Conservation (phyloP, 2,329 filamentous ascomycete species). For the Microascus cirrosus region DNA sequence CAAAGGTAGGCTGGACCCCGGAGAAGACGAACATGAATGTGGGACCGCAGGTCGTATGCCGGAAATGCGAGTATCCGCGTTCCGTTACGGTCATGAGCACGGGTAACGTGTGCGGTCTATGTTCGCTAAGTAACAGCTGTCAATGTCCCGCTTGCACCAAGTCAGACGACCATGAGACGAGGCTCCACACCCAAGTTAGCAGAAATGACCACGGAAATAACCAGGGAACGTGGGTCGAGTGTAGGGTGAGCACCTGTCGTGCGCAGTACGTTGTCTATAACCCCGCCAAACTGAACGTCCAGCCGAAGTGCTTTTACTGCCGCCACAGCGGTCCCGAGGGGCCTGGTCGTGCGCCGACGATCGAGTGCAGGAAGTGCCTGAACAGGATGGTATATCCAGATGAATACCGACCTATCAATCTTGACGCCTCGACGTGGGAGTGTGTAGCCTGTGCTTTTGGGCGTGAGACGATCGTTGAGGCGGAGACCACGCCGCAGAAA, state of each 20-base stretch:
- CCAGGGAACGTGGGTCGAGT: conserved; percentile 33
- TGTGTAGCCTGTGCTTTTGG: conserved; percentile 8
- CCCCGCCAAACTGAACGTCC: conserved; percentile 24
- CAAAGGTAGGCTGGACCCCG: conserved; percentile 31
- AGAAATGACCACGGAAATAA: conserved; percentile 18
- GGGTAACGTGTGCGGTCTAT: conserved; percentile 28
- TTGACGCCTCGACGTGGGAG: conserved; percentile 10
- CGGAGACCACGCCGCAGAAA: conserved; percentile 22
- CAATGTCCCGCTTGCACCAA: conserved; percentile 11
- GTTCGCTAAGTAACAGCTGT: conserved; percentile 13
- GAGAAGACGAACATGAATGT: conserved; percentile 27
- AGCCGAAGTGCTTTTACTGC: conserved; percentile 38
- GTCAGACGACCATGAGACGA: conserved; percentile 12
- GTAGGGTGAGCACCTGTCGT: conserved; percentile 26
- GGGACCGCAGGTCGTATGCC: conserved; percentile 30
- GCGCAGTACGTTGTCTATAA: conserved; percentile 40
- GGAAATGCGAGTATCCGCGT: conserved; percentile 28
- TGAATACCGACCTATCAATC: conserved; percentile 25
- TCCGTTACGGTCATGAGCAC: conserved; percentile 37
- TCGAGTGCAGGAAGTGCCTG: conserved; percentile 31
- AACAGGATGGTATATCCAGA: conserved; percentile 35
- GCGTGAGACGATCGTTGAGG: conserved; percentile 20
- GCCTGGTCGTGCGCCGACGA: conserved; percentile 7
- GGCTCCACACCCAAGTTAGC: conserved; percentile 16
- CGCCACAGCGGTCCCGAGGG: conserved; percentile 14